Percentiles rank a stretch among this genome's conserved stretches.
Conservation (phyloP, 2,329 filamentous ascomycete genomes). For the Fusarium verticillioides region DNA sequence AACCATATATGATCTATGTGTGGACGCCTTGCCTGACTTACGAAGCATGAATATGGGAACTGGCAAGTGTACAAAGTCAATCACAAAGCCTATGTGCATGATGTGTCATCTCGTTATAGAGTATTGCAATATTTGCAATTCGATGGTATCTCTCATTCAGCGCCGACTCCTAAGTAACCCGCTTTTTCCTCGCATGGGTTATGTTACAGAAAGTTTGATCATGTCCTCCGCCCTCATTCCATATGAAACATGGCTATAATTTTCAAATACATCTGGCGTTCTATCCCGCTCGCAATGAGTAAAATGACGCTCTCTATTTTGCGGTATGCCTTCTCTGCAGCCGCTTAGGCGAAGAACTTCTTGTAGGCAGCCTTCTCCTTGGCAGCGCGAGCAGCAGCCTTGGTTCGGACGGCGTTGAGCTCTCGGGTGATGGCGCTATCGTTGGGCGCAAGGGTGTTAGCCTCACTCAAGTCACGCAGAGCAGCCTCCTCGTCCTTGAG, state of each 20-base stretch:
- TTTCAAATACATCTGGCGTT: slow-evolving; percentile 29
- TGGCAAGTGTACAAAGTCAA: not conserved
- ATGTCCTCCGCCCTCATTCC: slow-evolving; percentile 23
- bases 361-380: slow-evolving; percentile 94
- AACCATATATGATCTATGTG: not conserved
- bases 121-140: slow-evolving; percentile 42
- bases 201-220: slow-evolving; percentile 39
- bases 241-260: slow-evolving; percentile 21
- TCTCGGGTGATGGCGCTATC: slow-evolving; percentile 82
- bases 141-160: slow-evolving; percentile 46
- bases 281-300: slow-evolving; percentile 11
- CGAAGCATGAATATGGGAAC: not conserved
- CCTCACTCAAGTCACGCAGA: slow-evolving; percentile 78
- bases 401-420: slow-evolving; percentile 81
- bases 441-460: slow-evolving; percentile 76
- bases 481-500: slow-evolving; percentile 88
- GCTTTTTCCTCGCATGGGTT: slow-evolving; percentile 41
- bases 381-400: slow-evolving; percentile 75
- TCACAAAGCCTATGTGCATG: not conserved
- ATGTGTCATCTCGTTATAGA: not conserved
- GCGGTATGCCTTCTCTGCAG: not conserved
- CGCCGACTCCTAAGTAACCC: slow-evolving; percentile 45
- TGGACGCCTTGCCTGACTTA: not conserved
- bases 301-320: slow-evolving; percentile 22
- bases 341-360: slow-evolving; percentile 79